A percentile compares a stretch with the other conserved stretches of the same genome.
Conservation (phyloP, 306 rosid species). For the Abrus precatorius region DNA sequence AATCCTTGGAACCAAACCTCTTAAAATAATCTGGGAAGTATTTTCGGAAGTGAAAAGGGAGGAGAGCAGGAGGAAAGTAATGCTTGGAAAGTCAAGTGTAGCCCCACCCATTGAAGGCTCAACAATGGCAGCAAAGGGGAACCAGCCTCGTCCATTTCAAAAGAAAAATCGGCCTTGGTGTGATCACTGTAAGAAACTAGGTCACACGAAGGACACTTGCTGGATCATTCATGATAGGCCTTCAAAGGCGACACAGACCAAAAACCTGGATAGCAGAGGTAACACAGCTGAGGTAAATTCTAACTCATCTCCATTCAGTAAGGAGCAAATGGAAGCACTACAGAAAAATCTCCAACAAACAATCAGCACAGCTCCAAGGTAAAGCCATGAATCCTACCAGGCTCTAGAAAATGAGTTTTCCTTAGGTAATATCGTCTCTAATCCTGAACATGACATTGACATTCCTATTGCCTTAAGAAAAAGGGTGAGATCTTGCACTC, state of each 20-base stretch:
- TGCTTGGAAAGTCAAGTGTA: too few species aligned
- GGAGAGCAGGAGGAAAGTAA: too few species aligned
- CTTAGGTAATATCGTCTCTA: not conserved
- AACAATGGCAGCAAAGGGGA: not conserved
- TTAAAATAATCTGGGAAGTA: not conserved
- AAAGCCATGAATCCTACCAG: not conserved
- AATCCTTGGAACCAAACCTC: not conserved
- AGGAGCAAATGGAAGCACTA: not conserved
- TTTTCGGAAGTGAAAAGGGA: too few species aligned
- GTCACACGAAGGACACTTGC: not conserved
- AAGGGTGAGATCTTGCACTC: too few species aligned
- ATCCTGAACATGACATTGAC: too few species aligned
- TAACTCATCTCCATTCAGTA: not conserved
- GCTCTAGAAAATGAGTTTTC: not conserved
- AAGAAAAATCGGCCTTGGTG: not conserved
- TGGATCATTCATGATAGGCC: not conserved
- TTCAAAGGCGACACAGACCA: not conserved
- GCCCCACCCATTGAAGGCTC: too few species aligned
- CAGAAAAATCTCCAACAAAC: not conserved
- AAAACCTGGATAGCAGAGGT: not conserved
- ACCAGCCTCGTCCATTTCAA: not conserved
- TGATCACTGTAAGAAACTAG: not conserved
- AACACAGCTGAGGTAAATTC: not conserved
- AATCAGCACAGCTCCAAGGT: not conserved
- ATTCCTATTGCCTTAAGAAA: too few species aligned